Evolutionary conservation across 2,329 filamentous ascomycete genomes (phyloP), one percentile per base, ranked within the genome.

Genomic region (Whalleya microplaca): DNA sequence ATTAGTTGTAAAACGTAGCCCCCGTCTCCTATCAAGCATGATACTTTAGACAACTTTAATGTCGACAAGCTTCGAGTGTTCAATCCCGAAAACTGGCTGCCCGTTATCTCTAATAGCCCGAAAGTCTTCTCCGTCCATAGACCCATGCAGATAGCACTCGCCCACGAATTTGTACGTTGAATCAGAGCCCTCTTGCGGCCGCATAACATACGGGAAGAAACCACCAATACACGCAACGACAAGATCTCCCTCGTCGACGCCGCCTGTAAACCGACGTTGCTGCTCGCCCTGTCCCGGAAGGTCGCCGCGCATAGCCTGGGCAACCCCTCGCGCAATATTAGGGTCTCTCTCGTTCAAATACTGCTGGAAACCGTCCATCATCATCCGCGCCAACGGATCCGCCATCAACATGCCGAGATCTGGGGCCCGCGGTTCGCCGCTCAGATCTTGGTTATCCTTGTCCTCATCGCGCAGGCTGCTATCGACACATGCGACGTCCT

Each of bases 81-180:
- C 27, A 12, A 29, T 12, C 27, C 27, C 6, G 12, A 29, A 29
- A 12, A 29, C 27, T 12, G 5, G 5, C 27, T 29, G 27, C 12
- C 27, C 27, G 27, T 6, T 16, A 12, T 12, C 32, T 3, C 4
- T 37, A 12, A 16, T 14, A 3, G 32, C 10, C 32, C 32, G 32
- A 12, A 37, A 37, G 32, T 37, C 32, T 37, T 37, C 32, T 12
- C 32, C 32, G 32, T 12, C 32, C 32, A 37, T 37, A 3, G 32
- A 8, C 2, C 44, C 44, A 32, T 46, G 44, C 44, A 46, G 23
- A 32, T 46, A 46, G 44, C 65, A 63, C 14, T 65, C 59, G 5
- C 66, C 65, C 4, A 68, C 57, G 18, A 59, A 68, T 52, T 66
- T 57, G 29, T 65, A 67, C 3, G 56, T 59, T 2, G 63, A 62